Evolutionary conservation across 495 filamentous ascomycete species (phyloP).

Genomic region (Thermochaetoides thermophila): DNA sequence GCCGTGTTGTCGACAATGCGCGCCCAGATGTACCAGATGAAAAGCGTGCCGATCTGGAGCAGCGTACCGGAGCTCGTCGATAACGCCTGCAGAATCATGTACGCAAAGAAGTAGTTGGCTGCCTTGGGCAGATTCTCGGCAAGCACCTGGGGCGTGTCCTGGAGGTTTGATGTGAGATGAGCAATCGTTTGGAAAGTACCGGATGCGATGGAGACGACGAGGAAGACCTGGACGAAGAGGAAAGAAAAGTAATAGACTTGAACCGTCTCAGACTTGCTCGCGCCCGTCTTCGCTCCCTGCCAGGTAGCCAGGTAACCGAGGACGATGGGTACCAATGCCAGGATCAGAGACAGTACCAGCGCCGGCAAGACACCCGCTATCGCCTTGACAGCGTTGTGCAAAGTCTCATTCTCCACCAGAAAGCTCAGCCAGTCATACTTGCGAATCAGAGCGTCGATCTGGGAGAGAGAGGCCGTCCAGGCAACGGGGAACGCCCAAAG

Average conservation of each 20-base stretch:
- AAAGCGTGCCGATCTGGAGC: slow-evolving; percentile 62
- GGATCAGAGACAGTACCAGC: slow-evolving; percentile 59
- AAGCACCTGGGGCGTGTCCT: slow-evolving; percentile 51
- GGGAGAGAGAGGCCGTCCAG: slow-evolving; percentile 68
- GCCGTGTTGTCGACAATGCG: slow-evolving; percentile 75
- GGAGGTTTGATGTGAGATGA: slow-evolving; percentile 40
- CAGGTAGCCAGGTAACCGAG: slow-evolving; percentile 52
- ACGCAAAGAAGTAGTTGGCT: slow-evolving; percentile 95
- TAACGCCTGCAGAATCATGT: slow-evolving; percentile 90
- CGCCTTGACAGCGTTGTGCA: slow-evolving; percentile 50
- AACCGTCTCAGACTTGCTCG: slow-evolving; percentile 62
- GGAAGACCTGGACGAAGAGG: slow-evolving; percentile 87
- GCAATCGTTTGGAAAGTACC: slow-evolving; percentile 56
- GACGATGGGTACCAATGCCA: slow-evolving; percentile 66
- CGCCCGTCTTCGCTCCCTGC: slow-evolving; percentile 74
- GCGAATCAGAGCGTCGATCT: slow-evolving; percentile 52
- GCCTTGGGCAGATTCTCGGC: slow-evolving; percentile 75
- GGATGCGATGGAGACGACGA: slow-evolving; percentile 81
- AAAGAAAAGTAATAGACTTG: slow-evolving; percentile 92
- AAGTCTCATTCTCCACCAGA: slow-evolving; percentile 39
- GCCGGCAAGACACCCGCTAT: slow-evolving; percentile 82
- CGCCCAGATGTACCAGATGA: slow-evolving; percentile 68
- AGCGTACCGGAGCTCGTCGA: slow-evolving; percentile 80
- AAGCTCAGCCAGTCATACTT: slow-evolving; percentile 55
- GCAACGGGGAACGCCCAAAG: slow-evolving; percentile 87